Conservation (phyloP, 2,329 filamentous ascomycete genomes). For the Pseudocercospora pini-densiflorae region DNA sequence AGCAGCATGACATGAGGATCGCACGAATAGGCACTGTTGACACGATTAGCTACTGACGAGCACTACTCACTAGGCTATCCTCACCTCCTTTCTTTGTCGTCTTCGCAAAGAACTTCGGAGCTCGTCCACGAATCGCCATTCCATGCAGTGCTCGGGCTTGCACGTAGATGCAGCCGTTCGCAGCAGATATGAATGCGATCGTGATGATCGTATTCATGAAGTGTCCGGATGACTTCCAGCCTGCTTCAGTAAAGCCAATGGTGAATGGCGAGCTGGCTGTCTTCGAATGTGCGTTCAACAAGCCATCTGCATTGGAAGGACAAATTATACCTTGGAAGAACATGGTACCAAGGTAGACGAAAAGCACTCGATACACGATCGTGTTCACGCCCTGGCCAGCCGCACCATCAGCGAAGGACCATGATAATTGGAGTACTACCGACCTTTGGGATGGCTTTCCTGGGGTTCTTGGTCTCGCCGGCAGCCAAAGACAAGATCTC, state of each 20-base stretch:
- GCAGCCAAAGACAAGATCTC: conserved; percentile 9
- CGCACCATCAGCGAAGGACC: not conserved
- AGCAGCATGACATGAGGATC: conserved; percentile 6
- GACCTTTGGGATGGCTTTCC: not conserved
- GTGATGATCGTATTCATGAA: conserved; percentile 12
- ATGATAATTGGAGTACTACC: not conserved
- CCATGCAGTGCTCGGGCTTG: conserved; percentile 7
- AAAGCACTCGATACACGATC: conserved; percentile 7
- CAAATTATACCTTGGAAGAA: conserved; percentile 13
- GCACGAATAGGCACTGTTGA: not conserved
- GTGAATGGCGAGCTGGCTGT: conserved; percentile 7
- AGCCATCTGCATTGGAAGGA: not conserved
- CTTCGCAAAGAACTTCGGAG: conserved; percentile 3
- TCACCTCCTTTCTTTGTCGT: not conserved
- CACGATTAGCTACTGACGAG: not conserved
- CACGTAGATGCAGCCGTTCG: conserved; percentile 10
- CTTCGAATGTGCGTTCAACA: not conserved
- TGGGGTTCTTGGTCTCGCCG: not conserved
- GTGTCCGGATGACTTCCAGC: conserved; percentile 7
- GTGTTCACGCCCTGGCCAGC: conserved; percentile 3
- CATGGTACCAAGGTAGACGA: conserved; percentile 10
- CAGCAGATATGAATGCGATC: conserved; percentile 6
- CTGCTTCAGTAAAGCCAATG: conserved; percentile 5
- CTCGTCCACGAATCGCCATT: not conserved
- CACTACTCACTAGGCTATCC: not conserved